A percentile compares a stretch with the other conserved stretches of the same genome.
Evolutionary conservation across 495 filamentous ascomycete species (phyloP).

Genomic region (Parmelia sp.): DNA sequence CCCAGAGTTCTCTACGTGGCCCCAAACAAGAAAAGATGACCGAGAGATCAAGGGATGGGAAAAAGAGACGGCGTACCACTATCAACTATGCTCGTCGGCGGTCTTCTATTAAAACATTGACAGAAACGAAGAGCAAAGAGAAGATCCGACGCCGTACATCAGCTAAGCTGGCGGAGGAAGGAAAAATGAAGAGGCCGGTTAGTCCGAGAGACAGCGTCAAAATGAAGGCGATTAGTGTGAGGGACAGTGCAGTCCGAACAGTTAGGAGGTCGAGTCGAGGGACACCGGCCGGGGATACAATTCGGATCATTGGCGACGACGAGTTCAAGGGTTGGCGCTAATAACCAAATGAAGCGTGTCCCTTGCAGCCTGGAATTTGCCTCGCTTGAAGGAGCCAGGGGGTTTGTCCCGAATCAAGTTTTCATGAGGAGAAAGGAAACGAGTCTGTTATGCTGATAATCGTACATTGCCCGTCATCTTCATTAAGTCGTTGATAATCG

Average conservation of each 20-base stretch:
- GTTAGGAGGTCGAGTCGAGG: slow-evolving; percentile 18
- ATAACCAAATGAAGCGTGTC: not conserved
- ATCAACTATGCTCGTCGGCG: slow-evolving; percentile 28
- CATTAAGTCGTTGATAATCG: not conserved
- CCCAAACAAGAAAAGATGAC: slow-evolving; percentile 3
- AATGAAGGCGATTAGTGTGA: slow-evolving; percentile 21
- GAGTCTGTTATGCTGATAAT: not conserved
- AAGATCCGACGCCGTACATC: not conserved
- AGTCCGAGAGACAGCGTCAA: slow-evolving; percentile 21
- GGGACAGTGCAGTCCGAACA: slow-evolving; percentile 25
- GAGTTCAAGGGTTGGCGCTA: slow-evolving; percentile 17
- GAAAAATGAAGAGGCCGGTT: not conserved
- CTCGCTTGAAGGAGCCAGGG: not conserved
- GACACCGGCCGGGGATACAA: slow-evolving; percentile 19
- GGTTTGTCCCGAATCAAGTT: not conserved
- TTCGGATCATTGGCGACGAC: slow-evolving; percentile 24
- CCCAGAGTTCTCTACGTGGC: slow-evolving; percentile 7
- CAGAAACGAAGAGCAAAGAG: not conserved
- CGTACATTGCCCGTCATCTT: not conserved
- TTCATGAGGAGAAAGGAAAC: not conserved
- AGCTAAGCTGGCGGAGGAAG: not conserved
- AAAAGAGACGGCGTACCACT: slow-evolving; percentile 30
- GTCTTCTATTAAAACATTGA: slow-evolving; percentile 20
- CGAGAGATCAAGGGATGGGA: slow-evolving; percentile 4
- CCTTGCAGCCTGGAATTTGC: not conserved